Evolutionary conservation across 306 rosid species (phyloP), one percentile per base, ranked within the genome.

Genomic region (Corylus americana): DNA sequence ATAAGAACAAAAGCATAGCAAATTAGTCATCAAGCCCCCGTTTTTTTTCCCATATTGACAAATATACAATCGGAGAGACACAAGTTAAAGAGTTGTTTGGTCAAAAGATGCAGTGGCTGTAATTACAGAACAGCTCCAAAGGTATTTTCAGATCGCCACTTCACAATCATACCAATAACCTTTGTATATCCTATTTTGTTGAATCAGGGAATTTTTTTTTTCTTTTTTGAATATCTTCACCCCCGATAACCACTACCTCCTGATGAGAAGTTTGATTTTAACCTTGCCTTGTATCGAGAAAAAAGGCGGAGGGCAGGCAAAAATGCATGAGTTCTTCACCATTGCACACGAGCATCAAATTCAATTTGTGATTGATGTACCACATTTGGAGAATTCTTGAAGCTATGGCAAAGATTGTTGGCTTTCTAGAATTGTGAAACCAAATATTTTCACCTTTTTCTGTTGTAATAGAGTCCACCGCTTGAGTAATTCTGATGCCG

Each of bases 401-500:
- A 22, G 35, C 55, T 68, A n/a, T 10, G 31, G 50, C 22, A 44
- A 48, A 59, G 35, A 42, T 3, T 2, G 68, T 48, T 37, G 49
- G 35, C 59, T 50, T 64, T 42, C 27, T 66, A 45, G 68, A 11
- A 14, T 49, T 62, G 58, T 20, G 44, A 42, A 11, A 57, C 69
- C 42, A 54, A 47, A 18, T 7, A 20, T 2, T 69, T 74, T 89
- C 84, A 93, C 88, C 74, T 91, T 79, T 89, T 93, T 78, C 97
- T 85, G 88, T 94, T 73, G 78, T 89, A 93, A 77, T 88, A 89
- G 50, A 79, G 29, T 63, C 96, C 97, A 45, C 91, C 82, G 4
- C 98, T 90, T 4, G 89, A 44, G 82, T 90, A 87, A 79, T 90
- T 80, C 85, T 92, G 93, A 85, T 90, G 89, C 45, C 92, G 90